These are phyloP conservation scores for Malassezia restricta DNA, from an alignment of 1,284 basidiomycete genomes.

Conservation along the genomic window DNA sequence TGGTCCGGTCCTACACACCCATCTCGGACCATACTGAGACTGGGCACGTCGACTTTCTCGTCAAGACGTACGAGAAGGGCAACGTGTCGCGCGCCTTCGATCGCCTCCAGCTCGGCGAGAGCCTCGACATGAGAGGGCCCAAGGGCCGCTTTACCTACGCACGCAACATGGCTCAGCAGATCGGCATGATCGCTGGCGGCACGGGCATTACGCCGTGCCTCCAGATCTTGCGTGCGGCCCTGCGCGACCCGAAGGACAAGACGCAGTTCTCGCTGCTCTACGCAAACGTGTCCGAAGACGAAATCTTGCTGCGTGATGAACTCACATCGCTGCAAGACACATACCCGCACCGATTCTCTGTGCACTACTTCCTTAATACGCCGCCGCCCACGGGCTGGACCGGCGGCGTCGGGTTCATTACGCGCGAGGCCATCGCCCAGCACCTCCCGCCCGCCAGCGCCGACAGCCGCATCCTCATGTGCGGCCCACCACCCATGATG, in stretches of 20 bases:
- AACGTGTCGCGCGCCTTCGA: conserved; percentile 76
- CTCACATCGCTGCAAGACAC: conserved; percentile 64
- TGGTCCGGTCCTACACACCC: conserved; percentile 87
- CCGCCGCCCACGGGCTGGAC: conserved; percentile 66
- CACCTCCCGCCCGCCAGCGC: conserved; percentile 36
- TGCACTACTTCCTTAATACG: conserved; percentile 85
- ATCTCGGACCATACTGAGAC: conserved; percentile 80
- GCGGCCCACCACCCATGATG: conserved; percentile 85
- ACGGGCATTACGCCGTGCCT: conserved; percentile 75
- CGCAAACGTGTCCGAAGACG: conserved; percentile 63
- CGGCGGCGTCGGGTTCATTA: conserved; percentile 80
- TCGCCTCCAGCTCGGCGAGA: conserved; percentile 58
- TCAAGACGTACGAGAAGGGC: conserved; percentile 95
- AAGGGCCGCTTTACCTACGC: conserved; percentile 63
- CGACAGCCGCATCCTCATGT: conserved; percentile 47
- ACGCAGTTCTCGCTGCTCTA: conserved; percentile 88
- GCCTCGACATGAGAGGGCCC: conserved; percentile 79
- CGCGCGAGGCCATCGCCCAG: conserved; percentile 78
- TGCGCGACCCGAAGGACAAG: conserved; percentile 71
- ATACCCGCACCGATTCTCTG: conserved; percentile 58
- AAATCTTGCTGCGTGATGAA: conserved; percentile 64
- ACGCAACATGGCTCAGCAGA: conserved; percentile 47
- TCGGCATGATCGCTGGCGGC: conserved; percentile 90
- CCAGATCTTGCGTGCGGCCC: conserved; percentile 79
- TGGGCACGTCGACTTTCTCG: conserved; percentile 86